Percentiles rank a stretch among this genome's conserved stretches.
phyloP scores from a whole-genome alignment of 441 rosid species.

The Brassica balearica region DNA sequence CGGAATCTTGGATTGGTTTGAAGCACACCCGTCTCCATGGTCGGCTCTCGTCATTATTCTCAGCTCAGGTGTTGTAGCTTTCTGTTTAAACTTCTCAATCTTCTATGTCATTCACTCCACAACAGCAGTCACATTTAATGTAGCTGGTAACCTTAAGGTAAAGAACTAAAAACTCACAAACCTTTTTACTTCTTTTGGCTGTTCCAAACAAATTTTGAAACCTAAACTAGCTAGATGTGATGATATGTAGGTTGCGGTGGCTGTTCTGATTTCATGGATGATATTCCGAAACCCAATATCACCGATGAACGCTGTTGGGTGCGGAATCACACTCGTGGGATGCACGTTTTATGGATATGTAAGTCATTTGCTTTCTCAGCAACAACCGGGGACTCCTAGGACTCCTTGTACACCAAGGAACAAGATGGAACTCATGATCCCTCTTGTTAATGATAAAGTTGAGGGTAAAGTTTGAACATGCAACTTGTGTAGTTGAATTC shows the following conservation, averaged over 20 bases:
- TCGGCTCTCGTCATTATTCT: slow-evolving; percentile 68
- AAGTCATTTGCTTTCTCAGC: slow-evolving; percentile 81
- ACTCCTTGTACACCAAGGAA: slow-evolving; percentile 82
- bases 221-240: neutral
- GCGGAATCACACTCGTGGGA: slow-evolving; percentile 79
- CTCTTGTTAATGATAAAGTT: slow-evolving; percentile 86
- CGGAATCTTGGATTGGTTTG: slow-evolving; percentile 76
- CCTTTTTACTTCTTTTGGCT: neutral
- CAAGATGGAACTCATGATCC: slow-evolving; percentile 67
- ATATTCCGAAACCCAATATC: slow-evolving; percentile 86
- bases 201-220: neutral
- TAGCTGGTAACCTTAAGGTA: slow-evolving; percentile 95
- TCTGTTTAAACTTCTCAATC: slow-evolving; percentile 92
- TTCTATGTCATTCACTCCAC: slow-evolving; percentile 95
- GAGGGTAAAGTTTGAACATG: slow-evolving; percentile 67
- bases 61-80: slow-evolving; percentile 81
- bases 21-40: slow-evolving; percentile 50
- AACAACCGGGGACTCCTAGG: slow-evolving; percentile 68
- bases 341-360: slow-evolving; percentile 95
- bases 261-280: slow-evolving; percentile 82
- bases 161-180: slow-evolving; percentile 6
- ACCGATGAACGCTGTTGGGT: slow-evolving; percentile 72
- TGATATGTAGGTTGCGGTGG: slow-evolving; percentile 74
- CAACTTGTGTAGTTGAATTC: neutral
- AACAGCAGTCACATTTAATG: slow-evolving; percentile 91